Evolutionary conservation across 2,329 filamentous ascomycete genomes (phyloP).

Genomic region (Microdochium bolleyi): DNA sequence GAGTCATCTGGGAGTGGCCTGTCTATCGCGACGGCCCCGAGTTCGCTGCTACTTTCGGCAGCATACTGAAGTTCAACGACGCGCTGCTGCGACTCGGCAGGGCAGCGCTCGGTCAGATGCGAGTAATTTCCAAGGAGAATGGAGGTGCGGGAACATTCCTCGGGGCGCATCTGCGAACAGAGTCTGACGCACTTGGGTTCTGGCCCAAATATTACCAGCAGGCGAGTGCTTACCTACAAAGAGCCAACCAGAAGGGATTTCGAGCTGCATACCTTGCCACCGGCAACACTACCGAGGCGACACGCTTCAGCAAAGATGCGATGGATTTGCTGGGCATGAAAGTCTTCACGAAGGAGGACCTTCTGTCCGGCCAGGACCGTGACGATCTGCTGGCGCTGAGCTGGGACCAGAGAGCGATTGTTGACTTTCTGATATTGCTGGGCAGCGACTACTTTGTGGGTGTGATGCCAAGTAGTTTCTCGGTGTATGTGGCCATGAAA

Average conservation of each 20-base stretch:
- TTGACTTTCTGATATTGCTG: conserved; percentile 32
- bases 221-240: conserved; percentile 27
- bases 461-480: conserved; percentile 39
- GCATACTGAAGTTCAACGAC: conserved; percentile 29
- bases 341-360: conserved; percentile 28
- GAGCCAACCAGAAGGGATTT: conserved; percentile 20
- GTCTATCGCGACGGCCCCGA: conserved; percentile 37
- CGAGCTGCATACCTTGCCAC: conserved; percentile 35
- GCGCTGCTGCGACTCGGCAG: conserved; percentile 32
- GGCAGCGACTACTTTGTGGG: conserved; percentile 31
- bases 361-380: conserved; percentile 22
- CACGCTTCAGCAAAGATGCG: conserved; percentile 26
- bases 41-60: conserved; percentile 33
- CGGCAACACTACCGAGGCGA: conserved; percentile 32
- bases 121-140: conserved; percentile 15
- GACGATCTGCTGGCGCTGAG: conserved; percentile 25
- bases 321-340: conserved; percentile 19
- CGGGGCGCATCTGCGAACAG: conserved; percentile 38
- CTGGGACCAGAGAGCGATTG: conserved; percentile 35
- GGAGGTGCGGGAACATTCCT: conserved; percentile 18
- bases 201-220: conserved; percentile 37
- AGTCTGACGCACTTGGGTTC: conserved; percentile 34
- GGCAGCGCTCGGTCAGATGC: conserved; percentile 25
- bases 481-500: conserved; percentile 36
- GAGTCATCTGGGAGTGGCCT: conserved; percentile 36